Evolutionary conservation across 2,329 filamentous ascomycete genomes (phyloP), one percentile per base, ranked within the genome.

Genomic region (Diaporthe sp.): DNA sequence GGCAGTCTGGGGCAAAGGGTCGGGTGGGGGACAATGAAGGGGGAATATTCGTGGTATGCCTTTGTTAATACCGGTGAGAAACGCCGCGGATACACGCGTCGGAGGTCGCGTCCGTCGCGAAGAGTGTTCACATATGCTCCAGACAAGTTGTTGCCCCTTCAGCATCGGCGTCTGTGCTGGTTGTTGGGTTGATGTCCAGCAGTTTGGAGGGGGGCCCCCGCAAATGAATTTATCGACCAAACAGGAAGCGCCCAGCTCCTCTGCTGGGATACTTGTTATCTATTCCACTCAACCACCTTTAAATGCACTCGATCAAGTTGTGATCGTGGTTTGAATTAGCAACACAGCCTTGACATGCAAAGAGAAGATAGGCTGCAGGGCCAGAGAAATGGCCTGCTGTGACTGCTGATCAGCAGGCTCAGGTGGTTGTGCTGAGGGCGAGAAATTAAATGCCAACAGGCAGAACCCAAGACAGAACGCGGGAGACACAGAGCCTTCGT

Each of bases 171-270:
- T 61, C 71, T 65, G 61, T 65, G 71, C 58, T 73, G 49, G 37
- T 42, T 42, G 71, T 61, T 62, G 46, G 37, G 34, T 65, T 46
- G 49, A 61, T 42, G 19, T 25, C 25, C 49, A 55, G 19, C 37
- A 34, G 46, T 25, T 28, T 37, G 71, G 58, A 55, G 60, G 58
- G 58, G 58, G 37, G 71, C 49, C 65, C 65, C 65, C 65, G 65
- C 65, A 70, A 70, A 70, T 70, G 49, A 70, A 67, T 70, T 70
- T 70, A 53, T 70, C 65, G 37, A 70, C 65, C 65, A 70, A 70
- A 70, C 65, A 70, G 65, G 34, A 70, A 55, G 65, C 65, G 49
- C 49, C 28, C 49, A 70, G 65, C 65, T 55, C 49, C 65, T 55
- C 65, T 55, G 34, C 46, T 70, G 65, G 49, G 65, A 55, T 70